Conservation (phyloP, 306 rosid species). For the Vicia faba region DNA sequence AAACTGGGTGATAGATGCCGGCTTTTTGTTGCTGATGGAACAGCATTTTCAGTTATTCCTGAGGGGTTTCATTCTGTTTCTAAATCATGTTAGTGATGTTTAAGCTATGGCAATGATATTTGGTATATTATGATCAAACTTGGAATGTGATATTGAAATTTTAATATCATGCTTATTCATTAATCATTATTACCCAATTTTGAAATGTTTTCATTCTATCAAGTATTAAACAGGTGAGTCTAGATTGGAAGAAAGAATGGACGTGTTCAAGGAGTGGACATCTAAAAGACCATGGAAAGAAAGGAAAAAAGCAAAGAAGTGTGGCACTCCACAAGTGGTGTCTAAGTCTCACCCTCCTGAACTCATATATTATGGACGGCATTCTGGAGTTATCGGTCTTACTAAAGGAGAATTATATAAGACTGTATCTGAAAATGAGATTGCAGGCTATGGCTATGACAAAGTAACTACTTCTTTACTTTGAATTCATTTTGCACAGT, state of each 20-base stretch:
- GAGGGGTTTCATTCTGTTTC: conserved; percentile 33
- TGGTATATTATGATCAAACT: conserved; percentile 3
- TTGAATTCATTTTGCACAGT: conserved; percentile 20
- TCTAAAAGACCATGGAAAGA: conserved; percentile 87
- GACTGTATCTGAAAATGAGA: conserved; percentile 47
- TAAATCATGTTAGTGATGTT: conserved; percentile 56
- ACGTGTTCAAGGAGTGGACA: conserved; percentile 78
- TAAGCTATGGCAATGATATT: conserved; percentile 17
- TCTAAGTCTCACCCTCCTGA: conserved; percentile 61
- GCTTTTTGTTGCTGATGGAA: conserved; percentile 90
- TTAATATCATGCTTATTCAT: not conserved
- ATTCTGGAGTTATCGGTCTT: conserved; percentile 78
- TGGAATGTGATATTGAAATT: conserved; percentile 25
- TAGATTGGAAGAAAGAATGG: conserved; percentile 48
- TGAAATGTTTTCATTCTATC: conserved; percentile 55
- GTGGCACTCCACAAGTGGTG: conserved; percentile 38
- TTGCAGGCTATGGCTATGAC: conserved; percentile 68
- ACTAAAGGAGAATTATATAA: conserved; percentile 57
- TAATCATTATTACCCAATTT: conserved; percentile 27
- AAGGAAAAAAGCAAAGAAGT: conserved; percentile 61
- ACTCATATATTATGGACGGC: conserved; percentile 76
- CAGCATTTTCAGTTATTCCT: conserved; percentile 68
- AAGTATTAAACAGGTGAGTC: conserved; percentile 67
- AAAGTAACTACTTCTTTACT: conserved; percentile 51
- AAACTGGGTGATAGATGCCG: conserved; percentile 66